phyloP scores from a whole-genome alignment of 805 yeast genomes.

The Wickerhamiella lipophila region DNA sequence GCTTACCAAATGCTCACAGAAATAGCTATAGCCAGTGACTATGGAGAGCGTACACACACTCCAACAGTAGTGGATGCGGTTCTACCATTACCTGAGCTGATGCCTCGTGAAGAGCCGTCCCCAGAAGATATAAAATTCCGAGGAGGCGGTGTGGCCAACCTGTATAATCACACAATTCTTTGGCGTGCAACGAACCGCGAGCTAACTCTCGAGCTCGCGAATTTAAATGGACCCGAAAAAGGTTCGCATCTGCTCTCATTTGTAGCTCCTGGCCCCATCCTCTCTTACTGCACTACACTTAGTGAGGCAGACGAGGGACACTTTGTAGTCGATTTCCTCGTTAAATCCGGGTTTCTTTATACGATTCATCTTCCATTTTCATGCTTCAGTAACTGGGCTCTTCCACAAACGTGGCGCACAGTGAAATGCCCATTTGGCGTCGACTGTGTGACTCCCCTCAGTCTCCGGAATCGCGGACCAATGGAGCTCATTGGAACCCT shows the following conservation, averaged over 20 bases:
- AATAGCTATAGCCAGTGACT: constrained; percentile 11
- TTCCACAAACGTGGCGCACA: constrained; percentile 40
- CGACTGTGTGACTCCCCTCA: constrained; percentile 43
- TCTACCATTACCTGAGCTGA: constrained; percentile 10
- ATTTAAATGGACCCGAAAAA: constrained; percentile 25
- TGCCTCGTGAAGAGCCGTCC: background rate
- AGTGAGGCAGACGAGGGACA: constrained; percentile 19
- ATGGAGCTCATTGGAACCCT: constrained; percentile 44
- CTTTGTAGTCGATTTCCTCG: constrained; percentile 43
- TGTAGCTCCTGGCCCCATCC: constrained; percentile 7
- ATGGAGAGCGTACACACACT: constrained; percentile 10
- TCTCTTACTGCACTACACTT: constrained; percentile 13
- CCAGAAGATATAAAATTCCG: background rate
- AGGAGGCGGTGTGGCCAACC: constrained; percentile 5
- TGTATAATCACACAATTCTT: constrained; percentile 7
- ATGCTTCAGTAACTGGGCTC: constrained; percentile 31
- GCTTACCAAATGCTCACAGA: constrained; percentile 12
- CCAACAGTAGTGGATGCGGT: constrained; percentile 9
- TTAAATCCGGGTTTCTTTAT: constrained; percentile 39
- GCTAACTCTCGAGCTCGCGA: constrained; percentile 26
- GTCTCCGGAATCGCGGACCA: constrained; percentile 36
- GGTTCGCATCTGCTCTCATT: constrained; percentile 10
- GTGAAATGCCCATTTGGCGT: constrained; percentile 58
- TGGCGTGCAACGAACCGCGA: constrained; percentile 11
- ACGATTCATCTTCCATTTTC: constrained; percentile 36